A percentile compares a stretch with the other conserved stretches of the same genome.
Evolutionary conservation across 805 yeast genomes (phyloP).

Genomic region (Monosporozyma yasuniensis): DNA sequence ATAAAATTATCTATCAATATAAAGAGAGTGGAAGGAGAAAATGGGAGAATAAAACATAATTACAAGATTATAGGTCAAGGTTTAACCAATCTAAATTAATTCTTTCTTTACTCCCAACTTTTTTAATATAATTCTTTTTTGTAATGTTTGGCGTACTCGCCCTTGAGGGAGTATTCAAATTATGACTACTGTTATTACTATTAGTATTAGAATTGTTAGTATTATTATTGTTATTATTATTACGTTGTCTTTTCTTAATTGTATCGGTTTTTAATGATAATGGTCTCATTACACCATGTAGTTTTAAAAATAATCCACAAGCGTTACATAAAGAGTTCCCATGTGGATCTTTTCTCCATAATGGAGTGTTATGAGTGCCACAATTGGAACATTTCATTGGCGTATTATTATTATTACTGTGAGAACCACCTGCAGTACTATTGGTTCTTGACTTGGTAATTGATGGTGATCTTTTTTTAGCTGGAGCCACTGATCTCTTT

Average conservation of each 20-base stretch:
- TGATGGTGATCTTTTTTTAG: background rate
- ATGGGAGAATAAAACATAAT: too few species aligned
- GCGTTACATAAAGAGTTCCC: constrained; percentile 93
- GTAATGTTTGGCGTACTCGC: background rate
- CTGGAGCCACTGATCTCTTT: too few species aligned
- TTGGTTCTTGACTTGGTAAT: background rate
- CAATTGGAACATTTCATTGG: constrained; percentile 67
- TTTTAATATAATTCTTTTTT: constrained; percentile 2
- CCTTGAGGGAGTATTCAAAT: background rate
- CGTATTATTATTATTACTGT: background rate
- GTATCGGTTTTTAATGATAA: constrained; percentile 83
- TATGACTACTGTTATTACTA: background rate
- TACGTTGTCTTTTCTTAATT: constrained; percentile 77
- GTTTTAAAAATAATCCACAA: constrained; percentile 81
- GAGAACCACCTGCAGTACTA: background rate
- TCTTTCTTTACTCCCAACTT: constrained; percentile 4
- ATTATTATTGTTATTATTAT: constrained; percentile 26
- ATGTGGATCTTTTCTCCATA: constrained; percentile 86
- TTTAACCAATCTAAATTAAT: constrained; percentile 7
- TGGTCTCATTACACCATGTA: constrained; percentile 91
- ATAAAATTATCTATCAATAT: background rate
- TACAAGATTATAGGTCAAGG: constrained; percentile 2
- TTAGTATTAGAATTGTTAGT: constrained; percentile 6
- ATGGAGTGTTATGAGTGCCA: constrained; percentile 79
- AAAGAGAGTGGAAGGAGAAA: background rate